Conservation (phyloP, 768 basidiomycete genomes). For the Mycena epipterygia region DNA sequence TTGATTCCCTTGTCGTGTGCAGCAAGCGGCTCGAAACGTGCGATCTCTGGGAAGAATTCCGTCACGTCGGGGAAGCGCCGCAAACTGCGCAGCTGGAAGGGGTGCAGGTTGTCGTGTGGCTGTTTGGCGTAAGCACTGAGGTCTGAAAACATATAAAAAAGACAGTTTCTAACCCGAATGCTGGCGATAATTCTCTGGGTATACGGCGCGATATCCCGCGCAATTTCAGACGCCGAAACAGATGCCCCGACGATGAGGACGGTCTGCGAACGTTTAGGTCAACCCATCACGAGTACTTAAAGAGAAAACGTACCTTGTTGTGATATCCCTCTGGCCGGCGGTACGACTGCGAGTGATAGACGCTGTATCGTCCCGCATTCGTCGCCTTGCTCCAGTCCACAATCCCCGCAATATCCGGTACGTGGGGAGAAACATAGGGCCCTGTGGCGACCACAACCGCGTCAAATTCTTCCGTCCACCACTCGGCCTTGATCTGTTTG, state of each 20-base stretch:
- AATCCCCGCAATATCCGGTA: slow-evolving; percentile 48
- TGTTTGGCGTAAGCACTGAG: background rate
- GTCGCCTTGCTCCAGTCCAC: slow-evolving; percentile 43
- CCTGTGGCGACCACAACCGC: slow-evolving; percentile 49
- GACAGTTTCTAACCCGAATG: slow-evolving; percentile 29
- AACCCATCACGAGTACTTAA: background rate
- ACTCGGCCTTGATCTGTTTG: slow-evolving; percentile 36
- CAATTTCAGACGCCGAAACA: slow-evolving; percentile 39
- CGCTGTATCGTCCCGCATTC: slow-evolving; percentile 31
- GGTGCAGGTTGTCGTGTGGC: slow-evolving; percentile 41
- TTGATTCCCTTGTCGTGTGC: slow-evolving; percentile 38
- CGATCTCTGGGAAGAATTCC: slow-evolving; percentile 46
- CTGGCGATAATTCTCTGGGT: slow-evolving; percentile 32
- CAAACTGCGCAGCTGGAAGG: slow-evolving; percentile 43
- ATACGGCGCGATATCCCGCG: slow-evolving; percentile 37
- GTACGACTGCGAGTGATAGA: slow-evolving; percentile 50
- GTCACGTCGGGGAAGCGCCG: slow-evolving; percentile 42
- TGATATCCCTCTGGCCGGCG: slow-evolving; percentile 46
- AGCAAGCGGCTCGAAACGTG: slow-evolving; percentile 39
- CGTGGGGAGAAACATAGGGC: slow-evolving; percentile 48
- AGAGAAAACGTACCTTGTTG: slow-evolving; percentile 41
- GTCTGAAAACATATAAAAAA: background rate
- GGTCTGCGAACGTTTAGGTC: slow-evolving; percentile 15
- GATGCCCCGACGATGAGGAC: slow-evolving; percentile 38
- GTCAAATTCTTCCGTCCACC: slow-evolving; percentile 50